Conservation (phyloP, 352 stramenopile species). For the Phytopythium helicoides region DNA sequence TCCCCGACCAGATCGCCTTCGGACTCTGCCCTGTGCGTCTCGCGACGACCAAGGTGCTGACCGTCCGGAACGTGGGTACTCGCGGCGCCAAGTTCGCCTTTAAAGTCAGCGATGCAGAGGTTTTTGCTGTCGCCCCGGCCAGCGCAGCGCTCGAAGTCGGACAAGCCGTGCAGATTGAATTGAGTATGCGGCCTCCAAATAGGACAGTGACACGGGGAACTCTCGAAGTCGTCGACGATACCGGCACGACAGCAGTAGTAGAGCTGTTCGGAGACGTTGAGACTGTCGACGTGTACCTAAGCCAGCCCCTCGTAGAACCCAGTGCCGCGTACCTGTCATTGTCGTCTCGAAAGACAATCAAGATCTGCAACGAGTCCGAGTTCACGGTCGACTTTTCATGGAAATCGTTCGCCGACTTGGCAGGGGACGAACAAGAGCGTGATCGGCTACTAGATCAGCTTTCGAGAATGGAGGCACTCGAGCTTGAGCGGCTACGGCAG, state of each 20-base stretch:
- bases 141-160: conserved; percentile 65
- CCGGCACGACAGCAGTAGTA: conserved; percentile 72
- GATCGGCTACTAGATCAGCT: conserved; percentile 83
- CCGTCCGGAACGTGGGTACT: conserved; percentile 89
- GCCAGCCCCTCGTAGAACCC: conserved; percentile 77
- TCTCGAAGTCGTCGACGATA: conserved; percentile 82
- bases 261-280: conserved; percentile 64
- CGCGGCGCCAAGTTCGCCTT: conserved; percentile 79
- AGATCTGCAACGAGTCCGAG: conserved; percentile 93
- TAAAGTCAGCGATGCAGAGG: conserved; percentile 31
- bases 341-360: conserved; percentile 84
- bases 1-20: conserved; percentile 90
- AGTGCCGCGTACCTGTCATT: conserved; percentile 92
- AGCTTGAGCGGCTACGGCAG: conserved; percentile 73
- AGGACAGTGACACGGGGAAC: conserved; percentile 55
- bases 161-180: conserved; percentile 73
- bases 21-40: conserved; percentile 88
- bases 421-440: conserved; percentile 83
- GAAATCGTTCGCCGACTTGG: conserved; percentile 83
- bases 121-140: conserved; percentile 60
- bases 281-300: conserved; percentile 92
- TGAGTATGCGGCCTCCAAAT: conserved; percentile 45
- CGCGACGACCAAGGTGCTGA: conserved; percentile 69
- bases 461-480: conserved; percentile 66
- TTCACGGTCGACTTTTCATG: conserved; percentile 90